phyloP scores from a whole-genome alignment of 768 basidiomycete species.

The Antrodiella citrinella region DNA sequence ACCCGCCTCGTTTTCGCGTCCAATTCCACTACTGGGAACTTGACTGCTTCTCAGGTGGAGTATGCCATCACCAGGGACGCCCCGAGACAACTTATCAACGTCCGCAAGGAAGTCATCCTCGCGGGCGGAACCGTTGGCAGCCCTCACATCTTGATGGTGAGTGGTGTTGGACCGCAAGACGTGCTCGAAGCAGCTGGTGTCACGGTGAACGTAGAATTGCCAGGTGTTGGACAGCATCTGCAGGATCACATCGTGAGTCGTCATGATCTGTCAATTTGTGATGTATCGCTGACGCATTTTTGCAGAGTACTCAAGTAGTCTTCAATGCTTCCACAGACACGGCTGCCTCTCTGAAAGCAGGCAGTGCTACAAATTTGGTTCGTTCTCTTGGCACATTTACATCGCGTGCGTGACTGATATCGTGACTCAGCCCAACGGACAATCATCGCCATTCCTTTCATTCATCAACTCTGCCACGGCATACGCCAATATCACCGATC shows the following conservation, averaged over 20 bases:
- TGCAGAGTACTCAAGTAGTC: conserved; percentile 28
- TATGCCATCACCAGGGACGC: conserved; percentile 32
- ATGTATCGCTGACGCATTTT: not conserved
- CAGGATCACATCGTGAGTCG: conserved; percentile 40
- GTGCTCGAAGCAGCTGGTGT: conserved; percentile 41
- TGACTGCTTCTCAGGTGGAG: conserved; percentile 38
- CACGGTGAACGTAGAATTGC: conserved; percentile 36
- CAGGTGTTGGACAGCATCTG: conserved; percentile 55
- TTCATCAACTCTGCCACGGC: conserved; percentile 59
- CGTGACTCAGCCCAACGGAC: conserved; percentile 10
- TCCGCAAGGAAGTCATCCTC: conserved; percentile 51
- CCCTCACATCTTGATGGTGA: conserved; percentile 47
- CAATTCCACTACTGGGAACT: conserved; percentile 22
- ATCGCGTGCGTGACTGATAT: conserved; percentile 1
- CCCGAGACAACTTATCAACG: conserved; percentile 35
- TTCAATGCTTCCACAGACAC: conserved; percentile 32
- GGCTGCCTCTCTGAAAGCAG: conserved; percentile 25
- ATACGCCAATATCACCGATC: conserved; percentile 44
- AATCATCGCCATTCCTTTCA: conserved; percentile 33
- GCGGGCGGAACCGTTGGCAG: conserved; percentile 42
- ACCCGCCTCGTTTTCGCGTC: conserved; percentile 40
- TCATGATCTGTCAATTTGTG: not conserved
- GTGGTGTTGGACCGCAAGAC: conserved; percentile 51
- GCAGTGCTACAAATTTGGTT: conserved; percentile 20
- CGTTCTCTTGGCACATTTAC: not conserved